A percentile compares a stretch with the other conserved stretches of the same genome.
Evolutionary conservation across 1,284 basidiomycete genomes (phyloP).

Genomic region (Apiotrichum sp.): DNA sequence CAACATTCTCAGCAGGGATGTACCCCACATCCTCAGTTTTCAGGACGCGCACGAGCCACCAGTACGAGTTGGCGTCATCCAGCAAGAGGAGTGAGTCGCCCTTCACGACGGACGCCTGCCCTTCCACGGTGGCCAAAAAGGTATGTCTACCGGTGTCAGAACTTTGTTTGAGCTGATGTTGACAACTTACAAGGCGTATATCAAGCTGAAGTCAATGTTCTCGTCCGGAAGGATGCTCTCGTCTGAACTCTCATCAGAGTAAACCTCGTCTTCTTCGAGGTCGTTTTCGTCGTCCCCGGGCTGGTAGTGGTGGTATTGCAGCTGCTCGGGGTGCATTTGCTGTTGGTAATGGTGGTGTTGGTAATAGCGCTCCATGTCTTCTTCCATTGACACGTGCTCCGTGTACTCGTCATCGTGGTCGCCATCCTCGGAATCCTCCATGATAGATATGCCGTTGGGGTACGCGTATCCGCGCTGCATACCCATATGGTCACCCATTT

Average conservation of each 20-base stretch:
- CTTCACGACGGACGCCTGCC: constrained; percentile 93
- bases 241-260: constrained; percentile 37
- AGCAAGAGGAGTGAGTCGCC: constrained; percentile 88
- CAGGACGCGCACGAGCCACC: constrained; percentile 94
- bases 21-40: constrained; percentile 99
- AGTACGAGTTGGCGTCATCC: constrained; percentile 95
- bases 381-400: constrained; percentile 1
- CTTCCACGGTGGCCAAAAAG: constrained; percentile 91
- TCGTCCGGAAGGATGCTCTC: constrained; percentile 50
- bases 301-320: constrained; percentile 15
- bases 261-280: constrained; percentile 40
- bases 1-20: constrained; percentile 98
- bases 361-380: constrained; percentile 17
- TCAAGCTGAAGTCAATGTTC: constrained; percentile 51
- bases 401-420: constrained; percentile 9
- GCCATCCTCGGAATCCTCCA: constrained; percentile 29
- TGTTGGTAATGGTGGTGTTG: constrained; percentile 16
- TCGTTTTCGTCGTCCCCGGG: constrained; percentile 26
- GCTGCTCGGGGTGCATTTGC: constrained; percentile 25
- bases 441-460: constrained; percentile 23
- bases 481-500: constrained; percentile 1
- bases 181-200: constrained; percentile 49
- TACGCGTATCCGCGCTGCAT: constrained; percentile 7
- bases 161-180: no score
- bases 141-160: constrained; percentile 55